These are phyloP conservation scores for Tetracentron sinense DNA, from an alignment of 164 flowering plant genomes.

Conservation along the genomic window DNA sequence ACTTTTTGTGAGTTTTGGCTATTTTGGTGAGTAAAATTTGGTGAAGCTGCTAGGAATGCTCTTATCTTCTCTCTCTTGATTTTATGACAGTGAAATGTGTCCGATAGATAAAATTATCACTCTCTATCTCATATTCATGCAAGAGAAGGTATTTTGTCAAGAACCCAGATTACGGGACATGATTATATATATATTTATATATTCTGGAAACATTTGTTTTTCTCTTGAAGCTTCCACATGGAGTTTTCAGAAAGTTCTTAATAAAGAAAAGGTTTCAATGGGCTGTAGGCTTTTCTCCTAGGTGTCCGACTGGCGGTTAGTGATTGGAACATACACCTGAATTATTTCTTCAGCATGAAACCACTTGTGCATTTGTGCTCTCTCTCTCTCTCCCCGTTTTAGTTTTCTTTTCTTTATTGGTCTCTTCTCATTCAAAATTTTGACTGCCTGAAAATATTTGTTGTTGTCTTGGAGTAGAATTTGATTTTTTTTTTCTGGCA, in stretches of 20 bases:
- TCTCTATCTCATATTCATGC: neutral
- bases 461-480: slow-evolving; percentile 7
- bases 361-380: neutral
- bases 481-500: neutral
- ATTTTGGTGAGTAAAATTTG: too few species aligned
- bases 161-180: neutral
- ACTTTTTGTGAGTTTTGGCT: too few species aligned
- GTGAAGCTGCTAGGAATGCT: too few species aligned
- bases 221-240: slow-evolving; percentile 17
- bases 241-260: slow-evolving; percentile 5
- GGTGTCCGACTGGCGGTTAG: slow-evolving; percentile 11
- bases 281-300: slow-evolving; percentile 14
- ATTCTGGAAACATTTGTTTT: too few species aligned
- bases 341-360: slow-evolving; percentile 7
- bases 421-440: neutral
- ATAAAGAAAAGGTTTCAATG: neutral
- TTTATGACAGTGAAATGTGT: neutral
- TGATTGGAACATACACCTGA: slow-evolving; percentile 10
- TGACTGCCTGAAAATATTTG: neutral
- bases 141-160: neutral
- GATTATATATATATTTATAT: too few species aligned
- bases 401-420: neutral
- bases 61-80: too few species aligned
- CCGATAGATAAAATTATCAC: neutral
- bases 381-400: slow-evolving; percentile 5